Evolutionary conservation across 768 basidiomycete species (phyloP).

Genomic region (Leccinum arenicola): DNA sequence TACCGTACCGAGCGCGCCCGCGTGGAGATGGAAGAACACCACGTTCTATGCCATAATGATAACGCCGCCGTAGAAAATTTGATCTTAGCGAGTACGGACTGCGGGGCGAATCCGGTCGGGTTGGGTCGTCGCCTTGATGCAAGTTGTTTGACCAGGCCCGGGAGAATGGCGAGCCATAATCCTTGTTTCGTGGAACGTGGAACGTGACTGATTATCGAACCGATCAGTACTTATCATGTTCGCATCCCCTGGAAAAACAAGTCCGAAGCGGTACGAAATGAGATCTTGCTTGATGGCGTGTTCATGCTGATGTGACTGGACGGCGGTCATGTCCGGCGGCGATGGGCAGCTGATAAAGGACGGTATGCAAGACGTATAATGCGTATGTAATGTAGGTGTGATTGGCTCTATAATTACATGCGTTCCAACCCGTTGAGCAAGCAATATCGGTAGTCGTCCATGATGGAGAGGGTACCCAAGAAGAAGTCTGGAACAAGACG

Average conservation of each 20-base stretch:
- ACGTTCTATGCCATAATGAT: not conserved
- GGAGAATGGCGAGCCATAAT: not conserved
- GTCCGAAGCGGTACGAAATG: conserved; percentile 9
- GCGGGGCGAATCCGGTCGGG: not conserved
- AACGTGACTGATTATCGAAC: conserved; percentile 3
- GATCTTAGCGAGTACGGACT: not conserved
- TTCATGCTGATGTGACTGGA: not conserved
- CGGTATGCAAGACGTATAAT: conserved; percentile 21
- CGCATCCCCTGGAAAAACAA: conserved; percentile 12
- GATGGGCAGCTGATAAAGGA: conserved; percentile 9
- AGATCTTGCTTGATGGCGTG: conserved; percentile 1
- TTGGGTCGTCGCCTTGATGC: not conserved
- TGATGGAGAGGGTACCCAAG: conserved; percentile 24
- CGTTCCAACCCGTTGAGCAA: conserved; percentile 29
- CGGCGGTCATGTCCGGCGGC: conserved; percentile 5
- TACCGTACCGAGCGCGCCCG: not conserved
- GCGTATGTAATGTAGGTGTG: conserved; percentile 29
- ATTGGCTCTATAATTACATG: conserved; percentile 31
- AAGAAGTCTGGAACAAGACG: conserved; percentile 31
- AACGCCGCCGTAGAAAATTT: not conserved
- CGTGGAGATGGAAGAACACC: not conserved
- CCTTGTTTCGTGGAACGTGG: not conserved
- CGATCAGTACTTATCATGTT: conserved; percentile 12
- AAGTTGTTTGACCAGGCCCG: not conserved
- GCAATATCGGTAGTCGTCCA: conserved; percentile 27